phyloP scores from a whole-genome alignment of 495 filamentous ascomycete species.

The Daldinia childiae region DNA sequence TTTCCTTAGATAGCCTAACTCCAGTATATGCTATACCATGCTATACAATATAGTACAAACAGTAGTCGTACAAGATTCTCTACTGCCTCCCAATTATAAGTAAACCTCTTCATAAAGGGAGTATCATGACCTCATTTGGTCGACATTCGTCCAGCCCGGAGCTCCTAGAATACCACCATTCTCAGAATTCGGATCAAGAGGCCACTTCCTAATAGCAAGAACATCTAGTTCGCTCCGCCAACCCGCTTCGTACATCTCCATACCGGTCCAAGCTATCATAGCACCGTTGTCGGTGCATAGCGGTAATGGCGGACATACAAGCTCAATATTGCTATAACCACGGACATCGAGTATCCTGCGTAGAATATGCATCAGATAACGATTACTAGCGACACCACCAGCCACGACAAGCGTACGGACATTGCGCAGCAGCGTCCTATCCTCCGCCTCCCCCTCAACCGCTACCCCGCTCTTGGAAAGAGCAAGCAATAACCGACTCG shows the following conservation, averaged over 20 bases:
- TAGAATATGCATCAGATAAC: conserved; percentile 75
- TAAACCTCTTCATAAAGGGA: conserved; percentile 1
- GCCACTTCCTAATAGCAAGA: conserved; percentile 76
- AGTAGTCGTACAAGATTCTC: conserved; percentile 11
- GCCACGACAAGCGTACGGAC: conserved; percentile 78
- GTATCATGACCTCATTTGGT: conserved; percentile 10
- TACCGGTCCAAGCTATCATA: conserved; percentile 97
- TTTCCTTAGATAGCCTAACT: conserved; percentile 6
- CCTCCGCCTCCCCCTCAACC: background rate
- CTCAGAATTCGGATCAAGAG: conserved; percentile 68
- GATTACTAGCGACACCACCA: conserved; percentile 89
- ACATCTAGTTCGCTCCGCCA: conserved; percentile 69
- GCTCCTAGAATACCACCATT: conserved; percentile 63
- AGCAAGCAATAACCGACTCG: conserved; percentile 72
- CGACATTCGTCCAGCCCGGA: conserved; percentile 50
- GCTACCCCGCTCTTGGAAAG: conserved; percentile 48
- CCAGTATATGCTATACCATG: conserved; percentile 22
- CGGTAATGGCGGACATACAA: conserved; percentile 76
- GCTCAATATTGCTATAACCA: conserved; percentile 67
- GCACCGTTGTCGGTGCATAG: conserved; percentile 95
- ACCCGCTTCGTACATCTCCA: conserved; percentile 89
- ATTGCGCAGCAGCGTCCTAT: background rate
- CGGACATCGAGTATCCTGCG: conserved; percentile 67
- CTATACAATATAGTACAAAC: conserved; percentile 20
- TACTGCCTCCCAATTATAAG: background rate